A percentile compares a stretch with the other conserved stretches of the same genome.
Conservation (phyloP, 495 filamentous ascomycete genomes). For the Glutinoglossum americanum region DNA sequence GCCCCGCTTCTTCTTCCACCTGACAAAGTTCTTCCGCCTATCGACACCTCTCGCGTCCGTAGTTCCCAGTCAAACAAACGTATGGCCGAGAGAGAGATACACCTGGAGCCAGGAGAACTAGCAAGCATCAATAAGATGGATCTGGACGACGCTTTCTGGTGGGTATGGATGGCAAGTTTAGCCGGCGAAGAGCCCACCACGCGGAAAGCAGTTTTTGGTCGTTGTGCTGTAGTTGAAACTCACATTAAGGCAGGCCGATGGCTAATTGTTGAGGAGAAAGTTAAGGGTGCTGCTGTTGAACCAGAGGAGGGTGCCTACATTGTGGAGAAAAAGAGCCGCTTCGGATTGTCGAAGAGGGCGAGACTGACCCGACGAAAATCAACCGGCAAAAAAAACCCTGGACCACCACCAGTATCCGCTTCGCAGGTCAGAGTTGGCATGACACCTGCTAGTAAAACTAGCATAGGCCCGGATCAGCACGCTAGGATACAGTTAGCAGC, state of each 20-base stretch:
- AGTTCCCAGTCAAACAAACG: constrained; percentile 79
- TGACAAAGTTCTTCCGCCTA: constrained; percentile 76
- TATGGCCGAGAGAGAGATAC: constrained; percentile 32
- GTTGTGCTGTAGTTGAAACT: constrained; percentile 84
- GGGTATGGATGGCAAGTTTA: constrained; percentile 97
- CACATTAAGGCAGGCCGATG: constrained; percentile 60
- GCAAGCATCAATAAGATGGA: constrained; percentile 74
- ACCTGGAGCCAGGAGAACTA: constrained; percentile 77
- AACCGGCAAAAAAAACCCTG: constrained; percentile 26
- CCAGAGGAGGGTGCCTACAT: constrained; percentile 71
- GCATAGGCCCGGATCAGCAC: constrained; percentile 78
- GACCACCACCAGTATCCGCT: constrained; percentile 23
- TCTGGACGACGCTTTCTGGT: constrained; percentile 95
- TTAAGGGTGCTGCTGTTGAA: constrained; percentile 78
- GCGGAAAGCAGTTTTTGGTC: constrained; percentile 81
- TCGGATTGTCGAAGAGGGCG: constrained; percentile 54
- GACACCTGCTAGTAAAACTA: constrained; percentile 53
- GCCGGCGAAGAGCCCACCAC: constrained; percentile 67
- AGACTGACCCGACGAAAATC: constrained; percentile 49
- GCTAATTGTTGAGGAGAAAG: constrained; percentile 89
- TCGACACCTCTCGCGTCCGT: constrained; percentile 45
- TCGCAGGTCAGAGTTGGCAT: constrained; percentile 18
- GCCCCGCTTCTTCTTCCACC: constrained; percentile 58
- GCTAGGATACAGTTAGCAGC: constrained; percentile 82
- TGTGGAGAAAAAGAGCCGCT: constrained; percentile 81